Conservation (phyloP, 768 basidiomycete genomes). For the Mycena latifolia region DNA sequence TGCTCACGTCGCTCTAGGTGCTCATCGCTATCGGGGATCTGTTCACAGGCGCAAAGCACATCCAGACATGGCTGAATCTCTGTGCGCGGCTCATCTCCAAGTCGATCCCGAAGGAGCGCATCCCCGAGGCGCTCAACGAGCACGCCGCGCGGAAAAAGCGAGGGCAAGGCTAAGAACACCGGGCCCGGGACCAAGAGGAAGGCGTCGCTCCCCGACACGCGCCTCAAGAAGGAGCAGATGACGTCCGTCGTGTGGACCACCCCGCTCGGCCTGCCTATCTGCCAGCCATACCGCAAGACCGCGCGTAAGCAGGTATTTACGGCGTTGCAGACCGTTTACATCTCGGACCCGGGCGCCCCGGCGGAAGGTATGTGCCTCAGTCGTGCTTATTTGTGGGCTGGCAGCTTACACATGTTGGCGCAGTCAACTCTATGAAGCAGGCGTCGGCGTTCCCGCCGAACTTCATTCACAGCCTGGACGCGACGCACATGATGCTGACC, state of each 20-base stretch:
- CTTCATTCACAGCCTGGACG: constrained; percentile 97
- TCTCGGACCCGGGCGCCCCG: constrained; percentile 85
- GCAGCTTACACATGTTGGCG: too few species aligned
- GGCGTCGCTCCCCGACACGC: constrained; percentile 44
- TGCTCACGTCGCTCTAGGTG: constrained; percentile 53
- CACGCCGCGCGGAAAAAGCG: constrained; percentile 10
- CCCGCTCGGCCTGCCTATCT: constrained; percentile 93
- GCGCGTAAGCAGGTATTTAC: constrained; percentile 89
- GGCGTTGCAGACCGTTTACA: constrained; percentile 86
- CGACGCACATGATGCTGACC: constrained; percentile 98
- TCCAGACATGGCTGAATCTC: constrained; percentile 91
- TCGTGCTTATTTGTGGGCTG: background rate
- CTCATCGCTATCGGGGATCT: constrained; percentile 90
- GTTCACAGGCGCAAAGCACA: constrained; percentile 91
- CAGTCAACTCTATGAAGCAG: constrained; percentile 88
- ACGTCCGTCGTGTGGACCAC: constrained; percentile 97
- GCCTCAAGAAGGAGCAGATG: constrained; percentile 91
- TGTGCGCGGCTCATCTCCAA: constrained; percentile 89
- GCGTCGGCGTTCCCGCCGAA: constrained; percentile 99
- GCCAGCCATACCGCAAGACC: constrained; percentile 93
- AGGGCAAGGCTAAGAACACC: constrained; percentile 7
- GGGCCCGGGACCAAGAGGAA: constrained; percentile 29
- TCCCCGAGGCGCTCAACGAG: constrained; percentile 58
- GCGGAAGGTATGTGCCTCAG: constrained; percentile 64
- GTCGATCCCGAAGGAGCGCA: constrained; percentile 81